Evolutionary conservation across 176 grass and related monocot species (phyloP), one percentile per base, ranked within the genome.

Genomic region (Saccharum officinarum): DNA sequence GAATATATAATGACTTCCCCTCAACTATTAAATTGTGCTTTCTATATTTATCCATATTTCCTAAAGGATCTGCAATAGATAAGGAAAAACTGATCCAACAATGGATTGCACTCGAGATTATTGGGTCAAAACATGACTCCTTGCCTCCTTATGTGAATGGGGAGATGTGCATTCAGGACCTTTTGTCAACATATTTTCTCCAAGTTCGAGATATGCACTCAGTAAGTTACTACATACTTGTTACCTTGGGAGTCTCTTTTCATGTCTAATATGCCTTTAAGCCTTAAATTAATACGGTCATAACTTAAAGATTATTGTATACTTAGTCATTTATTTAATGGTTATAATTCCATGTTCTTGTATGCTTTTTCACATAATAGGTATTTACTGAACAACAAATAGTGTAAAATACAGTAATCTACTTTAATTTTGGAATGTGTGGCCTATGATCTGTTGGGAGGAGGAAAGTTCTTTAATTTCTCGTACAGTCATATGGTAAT

Each of bases 11-110:
- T 39, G 42, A 52, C 2, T 64, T 91, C 49, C 49, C 89, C 0
- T 61, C 70, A 3, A 66, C 7, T 2, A 17, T 82, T 30, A 91
- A 85, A 77, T 31, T 68, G 57, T 91, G 89, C 46, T 81, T 91
- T 66, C 31, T 86, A 22, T 90, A 90, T 78, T 82, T 78, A 40
- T 82, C 88, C 13, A 2, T 90, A 40, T 90, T 74, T 34, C 88
- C 88, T 10, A 90, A 54, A 34, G 88, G 49, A 39, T 82, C 25
- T 71, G 3, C 5, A 7, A 64, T 90, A 44, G 71, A 82, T 57
- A 85, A 81, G 67, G 75, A 86, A 38, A 76, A 72, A 46, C 71
- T 89, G 44, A 85, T 80, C 8, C 10, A n/a, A 13, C 62, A 86
- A 17, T 90, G 88, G 88, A 77, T 73, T 60, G 81, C 83, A n/a